Evolutionary conservation across 345 rosid species (phyloP).

Genomic region (Gossypium australe): DNA sequence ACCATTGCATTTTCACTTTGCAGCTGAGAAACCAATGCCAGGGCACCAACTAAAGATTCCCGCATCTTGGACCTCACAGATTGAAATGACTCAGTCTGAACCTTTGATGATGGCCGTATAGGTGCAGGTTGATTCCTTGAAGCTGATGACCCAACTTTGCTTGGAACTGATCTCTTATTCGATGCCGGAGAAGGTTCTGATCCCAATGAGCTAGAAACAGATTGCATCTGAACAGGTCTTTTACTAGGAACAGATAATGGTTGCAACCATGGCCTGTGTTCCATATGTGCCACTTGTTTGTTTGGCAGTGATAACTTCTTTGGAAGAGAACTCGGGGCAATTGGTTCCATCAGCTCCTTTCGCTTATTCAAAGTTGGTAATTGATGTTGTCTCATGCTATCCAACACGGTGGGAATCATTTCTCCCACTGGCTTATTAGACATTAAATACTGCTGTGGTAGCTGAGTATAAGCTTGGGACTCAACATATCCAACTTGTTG

Average conservation of each 20-base stretch:
- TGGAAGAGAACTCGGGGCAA: slow-evolving; percentile 24
- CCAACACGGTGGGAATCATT: slow-evolving; percentile 22
- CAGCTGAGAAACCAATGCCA: slow-evolving; percentile 53
- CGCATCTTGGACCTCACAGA: slow-evolving; percentile 79
- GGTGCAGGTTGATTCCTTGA: slow-evolving; percentile 44
- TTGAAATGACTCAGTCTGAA: slow-evolving; percentile 41
- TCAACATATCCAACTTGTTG: slow-evolving; percentile 22
- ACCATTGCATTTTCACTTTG: slow-evolving; percentile 30
- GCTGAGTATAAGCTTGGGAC: slow-evolving; percentile 19
- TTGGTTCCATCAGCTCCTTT: slow-evolving; percentile 43
- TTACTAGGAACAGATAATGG: slow-evolving; percentile 33
- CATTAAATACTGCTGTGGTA: slow-evolving; percentile 24
- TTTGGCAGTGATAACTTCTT: slow-evolving; percentile 34
- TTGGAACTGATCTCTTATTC: slow-evolving; percentile 39
- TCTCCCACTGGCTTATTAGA: slow-evolving; percentile 28
- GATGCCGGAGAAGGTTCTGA: slow-evolving; percentile 34
- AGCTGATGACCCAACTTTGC: slow-evolving; percentile 32
- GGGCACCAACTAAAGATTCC: slow-evolving; percentile 69
- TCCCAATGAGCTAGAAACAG: slow-evolving; percentile 26
- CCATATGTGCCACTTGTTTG: slow-evolving; percentile 50
- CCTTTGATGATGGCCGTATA: slow-evolving; percentile 35
- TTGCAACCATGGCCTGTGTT: slow-evolving; percentile 83
- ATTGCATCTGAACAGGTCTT: slow-evolving; percentile 29
- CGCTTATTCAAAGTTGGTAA: slow-evolving; percentile 41
- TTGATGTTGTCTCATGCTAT: slow-evolving; percentile 32